These are phyloP conservation scores for Aphanomyces stellatus DNA, from an alignment of 352 stramenopile species.

Conservation along the genomic window DNA sequence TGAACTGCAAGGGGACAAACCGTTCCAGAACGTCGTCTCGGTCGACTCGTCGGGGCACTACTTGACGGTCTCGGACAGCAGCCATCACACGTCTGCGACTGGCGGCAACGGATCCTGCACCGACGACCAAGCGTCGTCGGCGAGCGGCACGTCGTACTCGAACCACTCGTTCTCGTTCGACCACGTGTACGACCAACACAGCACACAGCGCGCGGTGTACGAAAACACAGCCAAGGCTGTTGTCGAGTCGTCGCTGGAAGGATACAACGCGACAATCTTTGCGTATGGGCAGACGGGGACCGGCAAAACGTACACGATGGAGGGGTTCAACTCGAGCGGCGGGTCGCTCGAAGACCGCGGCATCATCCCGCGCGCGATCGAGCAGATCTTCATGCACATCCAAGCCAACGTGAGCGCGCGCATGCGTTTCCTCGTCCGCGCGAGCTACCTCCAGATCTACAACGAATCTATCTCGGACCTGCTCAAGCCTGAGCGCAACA, in stretches of 20 bases:
- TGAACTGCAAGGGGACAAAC: conserved; percentile 80
- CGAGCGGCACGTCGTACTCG: conserved; percentile 43
- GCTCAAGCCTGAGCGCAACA: conserved; percentile 87
- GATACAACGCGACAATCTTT: conserved; percentile 89
- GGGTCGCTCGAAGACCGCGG: conserved; percentile 87
- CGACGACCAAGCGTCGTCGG: conserved; percentile 17
- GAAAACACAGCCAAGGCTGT: conserved; percentile 89
- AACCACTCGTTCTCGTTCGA: conserved; percentile 92
- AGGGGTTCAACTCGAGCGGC: conserved; percentile 84
- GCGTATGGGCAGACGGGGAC: conserved; percentile 87
- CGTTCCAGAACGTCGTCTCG: conserved; percentile 87
- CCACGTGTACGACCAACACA: conserved; percentile 90
- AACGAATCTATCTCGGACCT: conserved; percentile 93
- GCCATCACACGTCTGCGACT: background rate
- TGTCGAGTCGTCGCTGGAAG: conserved; percentile 88
- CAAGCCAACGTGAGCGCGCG: conserved; percentile 73
- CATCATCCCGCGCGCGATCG: conserved; percentile 97
- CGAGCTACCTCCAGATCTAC: conserved; percentile 93
- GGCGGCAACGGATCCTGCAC: no score
- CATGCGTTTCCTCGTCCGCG: conserved; percentile 87
- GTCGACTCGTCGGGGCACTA: conserved; percentile 80
- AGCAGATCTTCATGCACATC: conserved; percentile 93
- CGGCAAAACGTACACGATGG: conserved; percentile 96
- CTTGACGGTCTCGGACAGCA: conserved; percentile 63
- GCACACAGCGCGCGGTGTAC: conserved; percentile 87